Evolutionary conservation across 768 basidiomycete species (phyloP).

Genomic region (Grammothele lineata): DNA sequence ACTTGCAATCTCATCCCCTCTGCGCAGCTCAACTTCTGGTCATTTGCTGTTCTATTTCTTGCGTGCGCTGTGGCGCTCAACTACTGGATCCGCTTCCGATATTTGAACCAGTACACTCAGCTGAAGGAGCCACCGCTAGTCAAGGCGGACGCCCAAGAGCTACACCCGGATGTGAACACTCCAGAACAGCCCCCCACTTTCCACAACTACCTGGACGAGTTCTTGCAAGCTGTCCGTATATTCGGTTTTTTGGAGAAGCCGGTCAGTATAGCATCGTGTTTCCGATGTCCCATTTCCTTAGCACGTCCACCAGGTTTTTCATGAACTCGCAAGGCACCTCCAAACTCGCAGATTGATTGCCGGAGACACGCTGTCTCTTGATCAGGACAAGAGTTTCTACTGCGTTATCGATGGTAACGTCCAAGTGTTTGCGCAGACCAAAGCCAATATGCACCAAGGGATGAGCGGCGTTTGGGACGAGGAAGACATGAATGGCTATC

Average conservation of each 20-base stretch:
- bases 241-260: conserved; percentile 99
- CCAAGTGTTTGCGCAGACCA: conserved; percentile 82
- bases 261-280: conserved; percentile 39
- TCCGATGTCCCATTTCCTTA: neutral
- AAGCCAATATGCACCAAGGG: conserved; percentile 42
- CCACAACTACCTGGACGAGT: conserved; percentile 97
- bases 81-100: conserved; percentile 82
- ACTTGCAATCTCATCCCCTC: conserved; percentile 4
- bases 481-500: conserved; percentile 92
- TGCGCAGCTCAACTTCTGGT: conserved; percentile 85
- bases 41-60: conserved; percentile 74
- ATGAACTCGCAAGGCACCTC: conserved; percentile 92
- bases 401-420: conserved; percentile 98
- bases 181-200: conserved; percentile 70
- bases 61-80: conserved; percentile 64
- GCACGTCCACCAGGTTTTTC: conserved; percentile 65
- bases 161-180: conserved; percentile 89
- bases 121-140: conserved; percentile 78
- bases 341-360: conserved; percentile 95
- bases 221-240: conserved; percentile 91
- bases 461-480: conserved; percentile 65
- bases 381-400: conserved; percentile 93
- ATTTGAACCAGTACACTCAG: conserved; percentile 70
- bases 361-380: conserved; percentile 88
- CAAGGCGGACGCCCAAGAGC: conserved; percentile 79